A percentile compares a stretch with the other conserved stretches of the same genome.
These are phyloP conservation scores for Passalora sequoiae DNA, from an alignment of 2,329 filamentous ascomycete species.

Conservation along the genomic window DNA sequence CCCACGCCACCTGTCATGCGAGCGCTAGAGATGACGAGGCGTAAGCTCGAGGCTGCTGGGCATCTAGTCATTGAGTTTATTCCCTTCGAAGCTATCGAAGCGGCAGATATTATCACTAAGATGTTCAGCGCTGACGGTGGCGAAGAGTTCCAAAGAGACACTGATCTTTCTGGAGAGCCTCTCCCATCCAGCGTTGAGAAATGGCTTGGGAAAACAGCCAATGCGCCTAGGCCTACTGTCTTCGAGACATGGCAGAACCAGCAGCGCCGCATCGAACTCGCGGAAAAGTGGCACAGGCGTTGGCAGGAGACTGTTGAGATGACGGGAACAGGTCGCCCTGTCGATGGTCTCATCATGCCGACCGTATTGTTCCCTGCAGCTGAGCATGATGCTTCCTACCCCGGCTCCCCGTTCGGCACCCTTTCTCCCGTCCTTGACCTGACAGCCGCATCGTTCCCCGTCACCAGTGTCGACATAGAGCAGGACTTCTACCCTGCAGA, in stretches of 20 bases:
- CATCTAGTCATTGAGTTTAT: conserved; percentile 15
- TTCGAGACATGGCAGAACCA: conserved; percentile 17
- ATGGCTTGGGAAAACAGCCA: conserved; percentile 13
- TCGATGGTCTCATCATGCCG: conserved; percentile 17
- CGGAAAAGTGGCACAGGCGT: conserved; percentile 13
- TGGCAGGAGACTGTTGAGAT: conserved; percentile 9
- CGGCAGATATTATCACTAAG: conserved; percentile 7
- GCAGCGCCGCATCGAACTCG: conserved; percentile 7
- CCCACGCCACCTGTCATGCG: conserved; percentile 11
- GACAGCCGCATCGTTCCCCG: conserved; percentile 16
- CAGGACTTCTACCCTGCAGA: conserved; percentile 9
- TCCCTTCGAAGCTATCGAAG: conserved; percentile 13
- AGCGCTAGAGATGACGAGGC: conserved; percentile 7
- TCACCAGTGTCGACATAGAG: conserved; percentile 19
- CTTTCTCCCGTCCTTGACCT: conserved; percentile 14
- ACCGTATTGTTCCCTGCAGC: conserved; percentile 15
- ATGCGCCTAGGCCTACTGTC: conserved; percentile 8
- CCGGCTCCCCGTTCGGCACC: conserved; percentile 9
- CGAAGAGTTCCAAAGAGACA: conserved; percentile 15
- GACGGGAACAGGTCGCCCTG: conserved; percentile 14
- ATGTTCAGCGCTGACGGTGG: conserved; percentile 17
- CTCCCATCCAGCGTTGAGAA: conserved; percentile 6
- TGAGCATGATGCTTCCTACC: conserved; percentile 13
- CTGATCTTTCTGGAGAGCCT: conserved; percentile 13
- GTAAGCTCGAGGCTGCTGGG: conserved; percentile 12